Evolutionary conservation across 1,284 basidiomycete species (phyloP).

Genomic region (Ustilago esculenta): DNA sequence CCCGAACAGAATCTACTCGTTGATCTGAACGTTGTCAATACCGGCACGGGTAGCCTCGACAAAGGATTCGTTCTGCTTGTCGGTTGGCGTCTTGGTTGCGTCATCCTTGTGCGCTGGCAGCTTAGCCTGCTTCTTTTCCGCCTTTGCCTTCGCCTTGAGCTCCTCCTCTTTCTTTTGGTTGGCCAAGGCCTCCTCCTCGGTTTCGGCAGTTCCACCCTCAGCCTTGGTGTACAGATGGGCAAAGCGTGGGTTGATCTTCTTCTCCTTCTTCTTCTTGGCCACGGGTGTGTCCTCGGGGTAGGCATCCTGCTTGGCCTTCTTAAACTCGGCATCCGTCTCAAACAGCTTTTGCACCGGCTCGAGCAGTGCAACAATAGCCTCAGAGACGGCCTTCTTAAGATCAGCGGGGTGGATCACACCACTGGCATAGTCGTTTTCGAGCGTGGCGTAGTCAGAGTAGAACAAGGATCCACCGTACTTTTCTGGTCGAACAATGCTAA

Average conservation of each 20-base stretch:
- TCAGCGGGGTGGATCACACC: slow-evolving; percentile 89
- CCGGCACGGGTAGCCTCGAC: slow-evolving; percentile 34
- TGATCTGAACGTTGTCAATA: slow-evolving; percentile 16
- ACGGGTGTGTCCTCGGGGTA: slow-evolving; percentile 73
- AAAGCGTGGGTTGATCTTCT: slow-evolving; percentile 57
- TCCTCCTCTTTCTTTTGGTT: slow-evolving; percentile 40
- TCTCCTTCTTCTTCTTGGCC: slow-evolving; percentile 59
- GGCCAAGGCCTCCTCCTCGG: slow-evolving; percentile 46
- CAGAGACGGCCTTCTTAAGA: slow-evolving; percentile 82
- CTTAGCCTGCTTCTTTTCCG: slow-evolving; percentile 8
- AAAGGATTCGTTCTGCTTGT: slow-evolving; percentile 33
- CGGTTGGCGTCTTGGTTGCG: slow-evolving; percentile 7
- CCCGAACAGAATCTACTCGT: too few species aligned
- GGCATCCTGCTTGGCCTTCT: slow-evolving; percentile 79
- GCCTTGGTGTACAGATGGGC: slow-evolving; percentile 51
- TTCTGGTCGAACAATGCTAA: slow-evolving; percentile 79
- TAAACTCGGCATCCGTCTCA: slow-evolving; percentile 81
- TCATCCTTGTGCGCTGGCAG: slow-evolving; percentile 15
- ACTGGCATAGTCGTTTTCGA: slow-evolving; percentile 81
- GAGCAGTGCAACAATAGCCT: slow-evolving; percentile 80
- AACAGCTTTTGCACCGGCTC: slow-evolving; percentile 84
- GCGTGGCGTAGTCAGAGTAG: slow-evolving; percentile 75
- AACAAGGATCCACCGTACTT: slow-evolving; percentile 87
- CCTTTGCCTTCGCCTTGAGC: slow-evolving; percentile 21
- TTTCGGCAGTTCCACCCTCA: slow-evolving; percentile 56